Base-by-base conservation (phyloP, 768 basidiomycete genomes). In the Boletellus sp. region DNA sequence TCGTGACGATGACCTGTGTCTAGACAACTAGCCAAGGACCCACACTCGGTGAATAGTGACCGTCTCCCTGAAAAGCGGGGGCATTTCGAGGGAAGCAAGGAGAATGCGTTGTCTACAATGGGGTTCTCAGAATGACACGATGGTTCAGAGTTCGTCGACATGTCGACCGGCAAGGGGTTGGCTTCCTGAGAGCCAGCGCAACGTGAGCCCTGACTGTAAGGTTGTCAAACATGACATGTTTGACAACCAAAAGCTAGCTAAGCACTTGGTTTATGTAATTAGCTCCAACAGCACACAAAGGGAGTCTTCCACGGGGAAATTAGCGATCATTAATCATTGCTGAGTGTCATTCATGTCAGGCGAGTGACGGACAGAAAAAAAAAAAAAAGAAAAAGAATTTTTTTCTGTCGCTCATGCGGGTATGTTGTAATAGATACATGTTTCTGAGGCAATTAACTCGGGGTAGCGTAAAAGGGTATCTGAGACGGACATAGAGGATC, bases 381-480 rank as follows among this genome's bases (percentile, higher is more conserved):
- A 34, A 23, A 50, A 11, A 35, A 40, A 45, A 26, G 16, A 36
- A 44, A 15, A 51, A 23, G 4, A 43, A 55, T 54, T 50, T 26
- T 10, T 49, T 55, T 54, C 48, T 33, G 41, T 53, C 56, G 17
- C n/a, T 42, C 36, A 22, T 51, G 62, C 31, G 17, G 28, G 26
- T 64, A 50, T 24, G 45, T 59, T 24, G 45, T 59, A 54, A 56
- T 48, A 61, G 67, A 67, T 67, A 67, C 66, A 67, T 48, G 42
- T 57, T 58, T 57, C 53, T 51, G 45, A 35, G 45, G 35, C 56
- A 49, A 69, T 69, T 67, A 67, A 44, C 52, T 44, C 50, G 53
- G 47, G 48, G 47, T 69, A 67, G 28, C 53, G 45, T 67, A 67
- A 6, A 48, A 28, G 59, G 67, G 65, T 67, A 67, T 67, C 56